Evolutionary conservation across 768 basidiomycete species (phyloP).

Genomic region (Leccinum subgranulosum): DNA sequence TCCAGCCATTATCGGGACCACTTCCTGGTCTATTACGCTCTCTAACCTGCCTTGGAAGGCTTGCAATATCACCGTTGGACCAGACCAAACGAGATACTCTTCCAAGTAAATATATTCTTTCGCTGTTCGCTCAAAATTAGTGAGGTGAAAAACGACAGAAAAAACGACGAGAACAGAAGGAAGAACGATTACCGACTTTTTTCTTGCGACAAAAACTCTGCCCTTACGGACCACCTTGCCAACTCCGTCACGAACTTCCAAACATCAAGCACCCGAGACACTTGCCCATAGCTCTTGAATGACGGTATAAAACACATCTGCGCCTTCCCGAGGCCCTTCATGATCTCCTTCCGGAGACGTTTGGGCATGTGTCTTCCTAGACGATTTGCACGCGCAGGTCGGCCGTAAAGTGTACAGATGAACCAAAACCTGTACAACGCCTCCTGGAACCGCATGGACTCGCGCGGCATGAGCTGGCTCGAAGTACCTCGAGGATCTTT

Average conservation of each 20-base stretch:
- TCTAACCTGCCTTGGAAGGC: slow-evolving; percentile 11
- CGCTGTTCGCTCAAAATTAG: neutral
- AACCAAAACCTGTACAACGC: slow-evolving; percentile 32
- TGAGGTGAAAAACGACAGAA: neutral
- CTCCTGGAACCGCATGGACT: slow-evolving; percentile 31
- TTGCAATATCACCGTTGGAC: slow-evolving; percentile 3
- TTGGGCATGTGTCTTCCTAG: slow-evolving; percentile 7
- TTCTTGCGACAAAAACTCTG: slow-evolving; percentile 2
- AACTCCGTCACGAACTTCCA: slow-evolving; percentile 10
- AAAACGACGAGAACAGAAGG: neutral
- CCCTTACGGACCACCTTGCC: slow-evolving; percentile 7
- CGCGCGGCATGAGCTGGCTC: slow-evolving; percentile 24
- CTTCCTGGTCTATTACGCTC: slow-evolving; percentile 6
- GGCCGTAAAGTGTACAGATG: slow-evolving; percentile 12
- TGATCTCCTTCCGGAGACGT: neutral
- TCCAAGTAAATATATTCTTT: slow-evolving; percentile 2
- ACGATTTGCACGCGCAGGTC: slow-evolving; percentile 8
- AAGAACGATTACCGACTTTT: slow-evolving; percentile 5
- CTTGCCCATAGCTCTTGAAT: neutral
- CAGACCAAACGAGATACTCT: slow-evolving; percentile 15
- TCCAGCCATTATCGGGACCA: neutral
- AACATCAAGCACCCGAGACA: slow-evolving; percentile 1
- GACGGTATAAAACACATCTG: slow-evolving; percentile 10
- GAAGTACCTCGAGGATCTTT: slow-evolving; percentile 33
- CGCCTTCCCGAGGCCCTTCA: neutral